Base-by-base conservation (phyloP, 208 protist species). In the Crithidia bombi region DNA sequence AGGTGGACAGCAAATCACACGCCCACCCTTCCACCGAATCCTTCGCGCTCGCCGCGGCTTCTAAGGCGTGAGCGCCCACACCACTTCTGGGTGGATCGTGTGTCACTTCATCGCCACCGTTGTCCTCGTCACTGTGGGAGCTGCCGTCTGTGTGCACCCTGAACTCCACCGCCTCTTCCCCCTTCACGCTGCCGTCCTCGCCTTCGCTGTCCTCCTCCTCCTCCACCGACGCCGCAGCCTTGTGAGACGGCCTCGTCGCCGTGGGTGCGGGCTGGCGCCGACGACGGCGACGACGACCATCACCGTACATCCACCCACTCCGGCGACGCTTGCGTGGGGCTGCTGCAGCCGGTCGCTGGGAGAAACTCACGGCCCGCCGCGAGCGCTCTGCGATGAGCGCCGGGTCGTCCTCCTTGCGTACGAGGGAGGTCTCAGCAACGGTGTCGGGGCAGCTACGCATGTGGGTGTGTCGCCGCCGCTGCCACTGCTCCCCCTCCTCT, bases 271-370 rank as follows among this genome's bases (percentile, higher is more conserved):
- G 54, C 14, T 35, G 38, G 17, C 68, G 64, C n/a, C 69, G 70
- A 4, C 75, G 81, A 9, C 75, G 75, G 1, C 79, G 70, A n/a
- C 70, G 76, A 17, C 81, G 69, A 32, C 65, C 51, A 17, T 82
- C 73, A 32, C 65, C 51, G 62, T 67, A 72, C 39, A 78, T 80
- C 44, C 59, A 75, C 28, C 43, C 57, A 54, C 56, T 54, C 44
- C 39, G 50, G 17, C 54, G 54, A 5, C 59, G 52, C 30, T 69
- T 64, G 30, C 43, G 56, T 32, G 21, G 14, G n/a, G n/a, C n/a
- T 36, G 44, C 25, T 25, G 55, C 46, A 5, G 58, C 7, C 15
- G 70, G 51, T 2, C 68, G 76, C 57, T 78, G 75, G 10, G 79
- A 50, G 44, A 85, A 85, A 50, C 35, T 46, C 21, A 85, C 51